phyloP scores from a whole-genome alignment of 2,329 filamentous ascomycete genomes.

The Gliomastix tumulicola region DNA sequence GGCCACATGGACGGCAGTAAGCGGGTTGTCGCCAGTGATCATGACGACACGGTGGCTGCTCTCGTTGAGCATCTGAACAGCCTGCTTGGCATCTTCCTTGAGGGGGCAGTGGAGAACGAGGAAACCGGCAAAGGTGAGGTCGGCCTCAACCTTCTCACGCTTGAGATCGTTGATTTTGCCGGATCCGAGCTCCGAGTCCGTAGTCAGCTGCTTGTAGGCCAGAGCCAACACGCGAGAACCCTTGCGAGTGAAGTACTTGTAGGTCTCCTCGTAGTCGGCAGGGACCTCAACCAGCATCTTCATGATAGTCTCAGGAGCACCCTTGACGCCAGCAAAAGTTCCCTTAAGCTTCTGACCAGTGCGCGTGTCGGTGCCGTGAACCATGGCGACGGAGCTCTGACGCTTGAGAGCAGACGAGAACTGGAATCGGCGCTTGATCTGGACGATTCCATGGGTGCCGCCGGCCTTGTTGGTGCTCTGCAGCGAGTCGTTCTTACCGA shows the following conservation, averaged over 20 bases:
- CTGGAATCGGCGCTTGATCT: constrained; percentile 94
- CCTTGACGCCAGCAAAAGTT: constrained; percentile 93
- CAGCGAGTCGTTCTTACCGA: constrained; percentile 84
- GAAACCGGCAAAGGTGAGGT: constrained; percentile 87
- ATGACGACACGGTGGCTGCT: constrained; percentile 98
- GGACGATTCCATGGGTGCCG: constrained; percentile 60
- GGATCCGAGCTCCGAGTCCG: constrained; percentile 74
- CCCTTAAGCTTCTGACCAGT: constrained; percentile 71
- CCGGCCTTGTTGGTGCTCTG: constrained; percentile 45
- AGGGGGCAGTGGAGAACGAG: constrained; percentile 90
- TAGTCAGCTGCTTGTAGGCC: constrained; percentile 85
- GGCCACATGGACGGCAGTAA: constrained; percentile 94
- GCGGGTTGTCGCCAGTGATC: constrained; percentile 97
- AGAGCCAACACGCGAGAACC: constrained; percentile 90
- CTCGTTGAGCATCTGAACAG: constrained; percentile 95
- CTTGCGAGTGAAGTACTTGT: constrained; percentile 94
- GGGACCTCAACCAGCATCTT: constrained; percentile 84
- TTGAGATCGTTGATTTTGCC: constrained; percentile 88
- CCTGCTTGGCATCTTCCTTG: constrained; percentile 91
- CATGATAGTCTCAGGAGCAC: constrained; percentile 92
- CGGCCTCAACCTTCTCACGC: constrained; percentile 82
- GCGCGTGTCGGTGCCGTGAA: constrained; percentile 63
- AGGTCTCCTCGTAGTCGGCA: constrained; percentile 91
- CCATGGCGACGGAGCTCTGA: constrained; percentile 86
- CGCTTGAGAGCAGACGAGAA: constrained; percentile 96